Base-by-base conservation (phyloP, 2,329 filamentous ascomycete species). In the Pseudocercospora vitis region DNA sequence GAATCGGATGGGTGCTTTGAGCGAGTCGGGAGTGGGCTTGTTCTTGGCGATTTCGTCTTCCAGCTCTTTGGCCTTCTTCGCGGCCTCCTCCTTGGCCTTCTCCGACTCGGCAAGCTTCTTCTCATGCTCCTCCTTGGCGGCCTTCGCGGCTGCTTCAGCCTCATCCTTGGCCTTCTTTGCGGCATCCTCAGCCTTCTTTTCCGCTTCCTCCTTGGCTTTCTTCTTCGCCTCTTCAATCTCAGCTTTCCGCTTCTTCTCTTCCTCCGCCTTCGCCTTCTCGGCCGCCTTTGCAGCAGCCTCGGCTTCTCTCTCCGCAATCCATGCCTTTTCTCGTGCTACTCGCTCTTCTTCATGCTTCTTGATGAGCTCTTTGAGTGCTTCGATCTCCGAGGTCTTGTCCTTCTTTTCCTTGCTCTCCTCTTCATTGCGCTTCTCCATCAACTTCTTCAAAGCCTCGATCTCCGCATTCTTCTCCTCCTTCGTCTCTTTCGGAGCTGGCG, bases 1-100 rank as follows among this genome's bases (percentile, higher is more conserved):
- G 75, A 95, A 95, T 62, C 86, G 86, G 70, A 96, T 89, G 2
- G 88, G 89, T 37, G 84, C 78, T 70, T 89, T 88, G 61, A 78
- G 78, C 52, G 78, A 76, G n/a, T 81, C 77, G 2, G 78, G 75
- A 66, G 66, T 74, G 55, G 63, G 79, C 71, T 60, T 75, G 49
- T 73, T 74, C 50, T 76, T 77, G 42, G 71, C 73, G 2, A 71
- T 70, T 57, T 77, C 76, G 47, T 74, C 75, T 55, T 78, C 76
- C 5, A 74, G 70, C 37, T 74, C 76, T 59, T 75, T 73, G 52
- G 77, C 76, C 48, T 73, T 74, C 63, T 74, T 73, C 50, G 78
- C 78, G 7, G 77, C 74, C 60, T 79, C 77, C 46, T 78, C 74
- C 2, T 76, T 73, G 50, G 77, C 76, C 28, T 74, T 75, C 56